phyloP scores from a whole-genome alignment of 495 filamentous ascomycete species.

The Terfezia boudieri region DNA sequence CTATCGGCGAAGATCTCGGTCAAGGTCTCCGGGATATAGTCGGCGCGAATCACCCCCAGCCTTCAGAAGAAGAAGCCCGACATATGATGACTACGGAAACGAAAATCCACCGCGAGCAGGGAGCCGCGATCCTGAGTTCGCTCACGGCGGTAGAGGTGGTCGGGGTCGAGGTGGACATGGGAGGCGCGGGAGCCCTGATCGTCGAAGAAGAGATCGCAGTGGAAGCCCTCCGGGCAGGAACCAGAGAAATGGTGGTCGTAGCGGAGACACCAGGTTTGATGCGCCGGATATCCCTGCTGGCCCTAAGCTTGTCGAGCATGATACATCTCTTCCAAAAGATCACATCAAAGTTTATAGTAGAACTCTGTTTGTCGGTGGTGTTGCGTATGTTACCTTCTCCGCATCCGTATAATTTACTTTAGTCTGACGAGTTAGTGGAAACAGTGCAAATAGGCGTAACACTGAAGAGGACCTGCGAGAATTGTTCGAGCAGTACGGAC shows the following conservation, averaged over 20 bases:
- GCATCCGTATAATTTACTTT: not conserved
- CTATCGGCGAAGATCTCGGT: constrained; percentile 35
- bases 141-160: constrained; percentile 31
- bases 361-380: constrained; percentile 89
- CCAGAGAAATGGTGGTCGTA: constrained; percentile 8
- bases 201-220: constrained; percentile 26
- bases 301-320: constrained; percentile 63
- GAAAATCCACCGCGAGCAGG: constrained; percentile 22
- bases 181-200: constrained; percentile 8
- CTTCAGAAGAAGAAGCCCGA: constrained; percentile 31
- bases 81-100: constrained; percentile 41
- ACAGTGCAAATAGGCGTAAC: constrained; percentile 27
- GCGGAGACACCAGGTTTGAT: constrained; percentile 27
- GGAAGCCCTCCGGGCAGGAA: constrained; percentile 28
- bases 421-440: constrained; percentile 5
- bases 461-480: constrained; percentile 58
- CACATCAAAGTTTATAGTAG: constrained; percentile 85
- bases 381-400: constrained; percentile 41
- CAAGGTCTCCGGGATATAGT: constrained; percentile 55
- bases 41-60: constrained; percentile 35
- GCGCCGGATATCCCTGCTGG: constrained; percentile 24
- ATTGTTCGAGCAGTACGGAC: constrained; percentile 56
- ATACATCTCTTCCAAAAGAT: constrained; percentile 44
- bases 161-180: constrained; percentile 19
- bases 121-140: constrained; percentile 35